phyloP scores from a whole-genome alignment of 352 stramenopile genomes.

The Pelagophyceae sp. region DNA sequence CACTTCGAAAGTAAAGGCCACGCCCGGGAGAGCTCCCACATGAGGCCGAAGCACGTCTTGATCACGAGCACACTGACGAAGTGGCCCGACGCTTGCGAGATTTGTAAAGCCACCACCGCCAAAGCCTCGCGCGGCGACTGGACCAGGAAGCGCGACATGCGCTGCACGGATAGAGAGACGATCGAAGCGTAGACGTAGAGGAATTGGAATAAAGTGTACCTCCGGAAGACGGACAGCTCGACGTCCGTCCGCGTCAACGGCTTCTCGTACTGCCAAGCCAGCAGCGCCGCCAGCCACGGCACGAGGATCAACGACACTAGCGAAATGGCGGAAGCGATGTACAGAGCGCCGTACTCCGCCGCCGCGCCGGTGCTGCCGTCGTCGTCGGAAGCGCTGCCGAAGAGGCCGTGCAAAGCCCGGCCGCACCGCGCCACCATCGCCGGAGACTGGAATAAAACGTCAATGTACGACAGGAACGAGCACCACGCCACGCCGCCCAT shows the following conservation, averaged over 20 bases:
- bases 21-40: constrained; percentile 3
- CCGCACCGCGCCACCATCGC: background rate
- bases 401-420: background rate
- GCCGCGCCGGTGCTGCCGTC: background rate
- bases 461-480: background rate
- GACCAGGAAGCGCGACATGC: background rate
- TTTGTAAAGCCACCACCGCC: background rate
- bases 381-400: background rate
- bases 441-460: background rate
- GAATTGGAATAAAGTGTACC: constrained; percentile 22
- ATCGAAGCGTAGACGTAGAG: constrained; percentile 19
- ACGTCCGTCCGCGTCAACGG: background rate
- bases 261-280: background rate
- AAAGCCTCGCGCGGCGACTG: background rate
- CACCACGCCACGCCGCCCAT: constrained; percentile 11
- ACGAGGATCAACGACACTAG: background rate
- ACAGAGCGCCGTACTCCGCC: background rate
- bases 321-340: background rate
- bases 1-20: constrained; percentile 7
- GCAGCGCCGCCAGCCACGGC: background rate
- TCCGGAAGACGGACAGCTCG: constrained; percentile 9
- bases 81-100: constrained; percentile 1
- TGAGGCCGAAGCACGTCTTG: constrained; percentile 9
- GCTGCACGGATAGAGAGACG: background rate
- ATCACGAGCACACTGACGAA: constrained; percentile 4